A percentile compares a stretch with the other conserved stretches of the same genome.
These are phyloP conservation scores for Bjerkandera adusta DNA, from an alignment of 1,284 basidiomycete genomes.

Conservation along the genomic window DNA sequence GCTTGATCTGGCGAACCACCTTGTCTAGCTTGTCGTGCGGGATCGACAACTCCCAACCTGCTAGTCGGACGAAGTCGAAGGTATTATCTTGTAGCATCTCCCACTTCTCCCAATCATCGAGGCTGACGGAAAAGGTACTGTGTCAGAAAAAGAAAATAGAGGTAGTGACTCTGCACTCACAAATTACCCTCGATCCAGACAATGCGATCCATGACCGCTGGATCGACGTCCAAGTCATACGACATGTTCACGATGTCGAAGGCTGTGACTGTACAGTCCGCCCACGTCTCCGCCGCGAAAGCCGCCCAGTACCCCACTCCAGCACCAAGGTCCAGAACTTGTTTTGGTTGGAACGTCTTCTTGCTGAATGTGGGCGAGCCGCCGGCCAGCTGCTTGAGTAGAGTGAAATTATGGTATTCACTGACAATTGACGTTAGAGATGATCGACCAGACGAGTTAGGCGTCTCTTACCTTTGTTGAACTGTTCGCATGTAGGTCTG, in stretches of 20 bases:
- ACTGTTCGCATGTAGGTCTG: too few relatives aligned
- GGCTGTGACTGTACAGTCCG: slow-evolving; percentile 49
- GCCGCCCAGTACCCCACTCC: slow-evolving; percentile 65
- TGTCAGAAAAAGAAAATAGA: slow-evolving; percentile 11
- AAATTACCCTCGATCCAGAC: slow-evolving; percentile 61
- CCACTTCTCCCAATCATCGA: too few relatives aligned
- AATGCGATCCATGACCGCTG: slow-evolving; percentile 42
- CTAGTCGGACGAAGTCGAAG: slow-evolving; percentile 72
- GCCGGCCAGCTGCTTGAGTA: too few relatives aligned
- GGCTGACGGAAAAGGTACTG: slow-evolving; percentile 40
- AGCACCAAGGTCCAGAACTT: slow-evolving; percentile 72
- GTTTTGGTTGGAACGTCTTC: too few relatives aligned
- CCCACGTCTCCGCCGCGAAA: slow-evolving; percentile 60
- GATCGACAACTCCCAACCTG: slow-evolving; percentile 59
- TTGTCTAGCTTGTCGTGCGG: slow-evolving; percentile 56
- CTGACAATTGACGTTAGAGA: too few relatives aligned
- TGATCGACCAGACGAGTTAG: too few relatives aligned
- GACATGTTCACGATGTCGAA: slow-evolving; percentile 66
- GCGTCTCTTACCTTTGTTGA: too few relatives aligned
- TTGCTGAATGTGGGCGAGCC: slow-evolving; percentile 57
- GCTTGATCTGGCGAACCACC: slow-evolving; percentile 54
- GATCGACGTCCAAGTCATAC: slow-evolving; percentile 31
- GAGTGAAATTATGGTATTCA: too few relatives aligned
- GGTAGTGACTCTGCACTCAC: slow-evolving; percentile 39
- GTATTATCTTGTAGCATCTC: slow-evolving; percentile 46